These are phyloP conservation scores for Syzygium grande DNA, from an alignment of 345 rosid species.

Conservation along the genomic window DNA sequence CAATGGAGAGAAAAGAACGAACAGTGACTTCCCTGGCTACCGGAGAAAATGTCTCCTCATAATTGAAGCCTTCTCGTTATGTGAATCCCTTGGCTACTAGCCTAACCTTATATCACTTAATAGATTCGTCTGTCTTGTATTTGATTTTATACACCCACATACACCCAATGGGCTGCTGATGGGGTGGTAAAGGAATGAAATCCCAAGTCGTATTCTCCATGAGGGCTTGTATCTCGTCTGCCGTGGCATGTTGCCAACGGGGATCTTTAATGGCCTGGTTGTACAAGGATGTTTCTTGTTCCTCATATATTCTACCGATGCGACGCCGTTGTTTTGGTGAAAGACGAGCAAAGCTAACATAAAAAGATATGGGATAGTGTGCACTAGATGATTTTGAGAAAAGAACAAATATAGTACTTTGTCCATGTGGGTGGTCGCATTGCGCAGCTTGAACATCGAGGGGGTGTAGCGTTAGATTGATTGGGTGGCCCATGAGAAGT, in stretches of 20 bases:
- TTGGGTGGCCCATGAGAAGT: not conserved
- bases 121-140: not conserved
- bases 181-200: not conserved
- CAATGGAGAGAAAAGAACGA: not conserved
- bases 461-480: too few relatives aligned
- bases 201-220: not conserved
- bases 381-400: not conserved
- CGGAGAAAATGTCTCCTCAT: not conserved
- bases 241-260: not conserved
- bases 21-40: not conserved
- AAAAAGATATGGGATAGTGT: not conserved
- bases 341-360: not conserved
- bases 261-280: not conserved
- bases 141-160: not conserved
- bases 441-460: too few relatives aligned
- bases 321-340: not conserved
- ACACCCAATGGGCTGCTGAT: not conserved
- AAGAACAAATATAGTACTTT: not conserved
- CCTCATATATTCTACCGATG: not conserved
- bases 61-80: not conserved
- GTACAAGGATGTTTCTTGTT: not conserved
- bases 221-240: not conserved
- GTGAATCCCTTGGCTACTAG: not conserved
- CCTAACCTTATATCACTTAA: not conserved
- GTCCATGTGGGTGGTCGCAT: too few relatives aligned